A percentile compares a stretch with the other conserved stretches of the same genome.
Conservation (phyloP, 257 asterid species). For the Leonotis leonurus region DNA sequence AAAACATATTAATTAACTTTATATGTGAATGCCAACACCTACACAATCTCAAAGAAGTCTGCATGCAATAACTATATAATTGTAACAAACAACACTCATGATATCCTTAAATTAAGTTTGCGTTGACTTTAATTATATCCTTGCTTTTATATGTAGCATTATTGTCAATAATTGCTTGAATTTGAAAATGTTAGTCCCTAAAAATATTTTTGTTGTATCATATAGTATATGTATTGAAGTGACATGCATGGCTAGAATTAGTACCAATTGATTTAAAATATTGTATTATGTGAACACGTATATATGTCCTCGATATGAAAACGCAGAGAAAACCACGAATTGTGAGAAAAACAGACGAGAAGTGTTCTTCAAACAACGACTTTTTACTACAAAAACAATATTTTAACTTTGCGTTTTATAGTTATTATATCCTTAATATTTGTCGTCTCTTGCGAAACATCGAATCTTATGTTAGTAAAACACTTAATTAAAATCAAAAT, state of each 20-base stretch:
- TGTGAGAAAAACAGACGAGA: not conserved
- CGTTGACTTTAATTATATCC: slow-evolving; percentile 8
- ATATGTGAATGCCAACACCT: not conserved
- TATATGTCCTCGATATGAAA: not conserved
- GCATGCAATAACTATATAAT: not conserved
- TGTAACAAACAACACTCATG: not conserved
- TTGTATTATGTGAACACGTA: slow-evolving; percentile 15
- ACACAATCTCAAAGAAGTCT: not conserved
- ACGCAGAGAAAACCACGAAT: slow-evolving; percentile 3
- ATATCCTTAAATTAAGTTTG: not conserved
- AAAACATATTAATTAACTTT: too few relatives aligned
- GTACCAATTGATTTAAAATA: not conserved
- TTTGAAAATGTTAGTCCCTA: not conserved
- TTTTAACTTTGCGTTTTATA: not conserved
- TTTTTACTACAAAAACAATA: slow-evolving; percentile 3
- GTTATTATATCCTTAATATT: slow-evolving; percentile 15
- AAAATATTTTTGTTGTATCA: not conserved
- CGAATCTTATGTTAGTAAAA: slow-evolving; percentile 38
- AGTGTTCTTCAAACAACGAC: not conserved
- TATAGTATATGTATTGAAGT: not conserved
- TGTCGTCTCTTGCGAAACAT: slow-evolving; percentile 45
- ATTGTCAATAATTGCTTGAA: slow-evolving; percentile 16
- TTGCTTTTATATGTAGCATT: not conserved
- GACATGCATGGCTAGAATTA: slow-evolving; percentile 9
- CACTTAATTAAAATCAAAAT: slow-evolving; percentile 11